Evolutionary conservation across 2,329 filamentous ascomycete genomes (phyloP), one percentile per base, ranked within the genome.

Genomic region (Davidsoniella virescens): DNA sequence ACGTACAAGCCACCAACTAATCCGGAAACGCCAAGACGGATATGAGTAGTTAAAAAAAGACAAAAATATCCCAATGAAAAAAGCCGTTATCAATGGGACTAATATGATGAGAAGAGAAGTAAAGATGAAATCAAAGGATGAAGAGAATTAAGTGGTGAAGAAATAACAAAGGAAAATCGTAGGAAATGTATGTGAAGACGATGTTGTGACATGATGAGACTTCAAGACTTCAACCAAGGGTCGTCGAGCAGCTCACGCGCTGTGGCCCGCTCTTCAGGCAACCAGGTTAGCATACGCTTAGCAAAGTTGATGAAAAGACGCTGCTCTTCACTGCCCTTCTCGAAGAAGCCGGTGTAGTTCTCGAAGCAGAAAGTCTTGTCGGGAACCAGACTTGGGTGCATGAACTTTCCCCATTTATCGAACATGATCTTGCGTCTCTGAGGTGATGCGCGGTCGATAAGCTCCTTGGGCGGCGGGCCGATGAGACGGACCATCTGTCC

Each of bases 401-500:
- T 41, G 29, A 49, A 52, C 9, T 25, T 23, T 25, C 51, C 51
- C 41, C 47, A 49, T 14, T 49, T 49, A 42, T 52, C 51, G 23
- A 52, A 52, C 41, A 52, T 44, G 20, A 52, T 49, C 18, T 49
- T 52, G 26, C 41, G 46, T 8, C 51, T 41, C 18, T 43, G 46
- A 5, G 43, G 40, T 14, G 51, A 48, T 7, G 57, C 59, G 7
- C 55, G 46, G 8, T 56, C 56, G 25, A 58, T 52, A 12, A 62
- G 54, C 14, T 58, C 56, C 1, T 52, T 38, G 1, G 59, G 60
- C 5, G 58, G 56, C 20, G 59, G 59, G 1, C 60, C 60, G 23
- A 62, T 44, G 5, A 62, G 56, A 1, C 58, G 58, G 25, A 61
- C 57, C 57, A 61, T 61, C 49, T 61, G 59, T 12, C 57, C 60